Evolutionary conservation across 2,329 filamentous ascomycete genomes (phyloP), one percentile per base, ranked within the genome.

Genomic region (Dactylonectria estremocensis): DNA sequence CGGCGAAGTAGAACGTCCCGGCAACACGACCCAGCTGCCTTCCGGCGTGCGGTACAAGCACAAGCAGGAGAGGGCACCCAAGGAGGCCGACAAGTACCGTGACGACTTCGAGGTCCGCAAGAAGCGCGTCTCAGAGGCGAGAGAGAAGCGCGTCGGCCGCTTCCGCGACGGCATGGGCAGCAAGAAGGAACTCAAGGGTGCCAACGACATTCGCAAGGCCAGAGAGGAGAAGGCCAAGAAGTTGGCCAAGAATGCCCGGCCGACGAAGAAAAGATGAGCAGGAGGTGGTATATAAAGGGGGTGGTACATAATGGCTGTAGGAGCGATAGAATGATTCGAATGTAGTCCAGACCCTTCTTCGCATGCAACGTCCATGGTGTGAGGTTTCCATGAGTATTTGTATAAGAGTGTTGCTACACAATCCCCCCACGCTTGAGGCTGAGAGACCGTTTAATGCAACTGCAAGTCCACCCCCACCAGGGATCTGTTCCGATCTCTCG

Each of bases 31-130:
- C 18, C 72, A 74, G 50, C 59, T 80, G 46, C 79, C 79, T n/a
- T 76, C 76, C 8, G 83, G 81, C 22, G 72, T 73, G 16, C 87
- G 91, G 69, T 97, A 92, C 85, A 93, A 92, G 85, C 96, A 99
- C 84, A 95, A 92, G 82, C 89, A 91, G 81, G 92, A 96, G 79
- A 91, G 89, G 83, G 95, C 95, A 64, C 96, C 97, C 70, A 98
- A 98, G 87, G 90, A 94, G 75, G 95, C 96, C 8, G 96, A 99
- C 85, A 95, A 93, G 83, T 95, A 89, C 81, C 89, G 96, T 68
- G 95, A 95, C 80, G 95, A 99, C 82, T 99, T 93, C 82, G 87
- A 97, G 72, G 90, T 91, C 79, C 91, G 93, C 84, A 97, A 96
- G 91, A 95, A 95, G 91, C 91, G 94, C 78, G 92, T 96, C 18